phyloP scores from a whole-genome alignment of 805 yeast genomes.

The Wickerhamiella spandovensis region DNA sequence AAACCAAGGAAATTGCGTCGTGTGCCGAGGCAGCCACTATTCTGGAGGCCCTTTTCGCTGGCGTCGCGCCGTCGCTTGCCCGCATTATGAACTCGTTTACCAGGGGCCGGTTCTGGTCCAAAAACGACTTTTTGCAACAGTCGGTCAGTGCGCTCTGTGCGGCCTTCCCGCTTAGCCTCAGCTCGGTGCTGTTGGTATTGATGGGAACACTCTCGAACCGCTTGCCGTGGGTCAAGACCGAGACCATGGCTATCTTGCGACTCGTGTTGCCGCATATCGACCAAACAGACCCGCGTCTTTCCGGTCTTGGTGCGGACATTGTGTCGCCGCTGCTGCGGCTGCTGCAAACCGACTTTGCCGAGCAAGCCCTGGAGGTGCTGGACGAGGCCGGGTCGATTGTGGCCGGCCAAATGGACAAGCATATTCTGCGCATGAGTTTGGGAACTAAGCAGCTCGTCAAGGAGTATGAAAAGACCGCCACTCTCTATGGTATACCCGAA shows the following conservation, averaged over 20 bases:
- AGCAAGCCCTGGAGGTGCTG: conserved; percentile 75
- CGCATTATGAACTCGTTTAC: conserved; percentile 65
- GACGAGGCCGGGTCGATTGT: conserved; percentile 79
- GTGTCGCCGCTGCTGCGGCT: conserved; percentile 80
- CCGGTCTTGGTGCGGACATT: conserved; percentile 87
- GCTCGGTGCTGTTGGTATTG: conserved; percentile 59
- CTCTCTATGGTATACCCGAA: conserved; percentile 88
- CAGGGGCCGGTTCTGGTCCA: conserved; percentile 72
- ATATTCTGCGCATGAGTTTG: conserved; percentile 79
- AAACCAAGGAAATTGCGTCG: conserved; percentile 39
- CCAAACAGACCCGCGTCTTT: conserved; percentile 53
- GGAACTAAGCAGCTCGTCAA: conserved; percentile 69
- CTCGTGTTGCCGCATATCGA: conserved; percentile 67
- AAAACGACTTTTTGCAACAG: conserved; percentile 77
- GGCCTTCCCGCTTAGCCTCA: conserved; percentile 60
- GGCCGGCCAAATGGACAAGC: conserved; percentile 82
- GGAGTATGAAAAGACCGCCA: conserved; percentile 74
- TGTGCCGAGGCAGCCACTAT: conserved; percentile 40
- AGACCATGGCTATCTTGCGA: conserved; percentile 64
- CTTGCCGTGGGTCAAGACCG: conserved; percentile 63
- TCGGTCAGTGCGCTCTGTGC: conserved; percentile 55
- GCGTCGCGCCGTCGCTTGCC: conserved; percentile 42
- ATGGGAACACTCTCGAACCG: conserved; percentile 70
- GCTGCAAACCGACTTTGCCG: conserved; percentile 71
- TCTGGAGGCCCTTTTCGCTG: conserved; percentile 27